Evolutionary conservation across 2,329 filamentous ascomycete species (phyloP).

Genomic region (Leptosphaerulina australis): DNA sequence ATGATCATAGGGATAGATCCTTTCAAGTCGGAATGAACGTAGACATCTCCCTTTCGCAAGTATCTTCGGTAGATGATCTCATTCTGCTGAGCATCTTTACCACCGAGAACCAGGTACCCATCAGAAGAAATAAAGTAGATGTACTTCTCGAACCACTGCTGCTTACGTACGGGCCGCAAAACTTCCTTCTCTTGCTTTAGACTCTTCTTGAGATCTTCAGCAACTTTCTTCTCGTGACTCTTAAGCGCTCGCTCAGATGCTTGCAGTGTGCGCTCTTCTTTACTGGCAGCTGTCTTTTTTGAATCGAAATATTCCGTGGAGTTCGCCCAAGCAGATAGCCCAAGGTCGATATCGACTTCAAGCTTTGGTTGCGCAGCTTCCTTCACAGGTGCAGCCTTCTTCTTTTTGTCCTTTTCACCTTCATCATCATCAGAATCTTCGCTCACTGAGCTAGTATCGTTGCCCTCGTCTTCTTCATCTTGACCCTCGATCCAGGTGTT

Average conservation of each 20-base stretch:
- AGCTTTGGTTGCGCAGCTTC: constrained; percentile 56
- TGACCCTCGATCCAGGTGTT: constrained; percentile 68
- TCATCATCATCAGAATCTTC: constrained; percentile 66
- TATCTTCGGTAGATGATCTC: constrained; percentile 90
- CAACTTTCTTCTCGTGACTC: constrained; percentile 87
- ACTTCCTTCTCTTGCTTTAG: constrained; percentile 91
- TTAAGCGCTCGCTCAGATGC: constrained; percentile 84
- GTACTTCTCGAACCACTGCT: constrained; percentile 98
- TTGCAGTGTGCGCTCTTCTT: constrained; percentile 83
- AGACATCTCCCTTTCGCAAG: constrained; percentile 86
- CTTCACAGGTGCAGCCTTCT: constrained; percentile 51
- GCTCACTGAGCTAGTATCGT: constrained; percentile 69
- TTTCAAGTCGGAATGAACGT: constrained; percentile 86
- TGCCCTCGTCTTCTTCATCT: constrained; percentile 61
- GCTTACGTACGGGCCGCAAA: constrained; percentile 79
- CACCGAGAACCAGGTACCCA: constrained; percentile 88
- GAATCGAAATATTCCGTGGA: constrained; percentile 92
- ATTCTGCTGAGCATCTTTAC: constrained; percentile 85
- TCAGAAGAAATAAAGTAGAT: constrained; percentile 94
- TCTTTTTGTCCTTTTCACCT: constrained; percentile 55
- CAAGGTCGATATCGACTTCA: constrained; percentile 82
- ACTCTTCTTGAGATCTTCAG: constrained; percentile 81
- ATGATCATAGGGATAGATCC: constrained; percentile 86
- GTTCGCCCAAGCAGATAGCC: constrained; percentile 83
- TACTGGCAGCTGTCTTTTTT: constrained; percentile 79